phyloP scores from a whole-genome alignment of 208 protist genomes.

The Histomonas meleagridis region DNA sequence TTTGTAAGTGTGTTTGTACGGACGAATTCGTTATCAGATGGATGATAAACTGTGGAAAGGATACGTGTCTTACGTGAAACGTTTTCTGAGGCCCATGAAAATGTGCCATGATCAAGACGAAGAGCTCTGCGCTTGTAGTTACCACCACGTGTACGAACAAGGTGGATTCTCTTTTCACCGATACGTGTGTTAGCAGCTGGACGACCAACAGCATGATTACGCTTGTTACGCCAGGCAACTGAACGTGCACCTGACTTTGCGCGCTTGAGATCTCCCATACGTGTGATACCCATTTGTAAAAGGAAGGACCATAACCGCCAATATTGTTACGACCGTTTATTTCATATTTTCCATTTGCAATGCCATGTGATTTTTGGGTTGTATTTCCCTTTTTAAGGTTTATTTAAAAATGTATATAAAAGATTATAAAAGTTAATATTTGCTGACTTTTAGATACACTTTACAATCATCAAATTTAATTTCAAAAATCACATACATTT shows the following conservation, averaged over 20 bases:
- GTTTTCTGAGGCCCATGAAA: constrained; percentile 8
- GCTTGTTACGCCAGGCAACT: background rate
- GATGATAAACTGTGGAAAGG: background rate
- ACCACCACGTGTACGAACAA: background rate
- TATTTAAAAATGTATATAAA: too few species aligned
- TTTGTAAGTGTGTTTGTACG: constrained; percentile 34
- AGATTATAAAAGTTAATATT: too few species aligned
- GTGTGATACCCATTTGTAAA: constrained; percentile 37
- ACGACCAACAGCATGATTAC: background rate
- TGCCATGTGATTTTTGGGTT: too few species aligned
- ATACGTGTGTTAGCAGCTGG: constrained; percentile 26
- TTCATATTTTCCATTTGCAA: too few species aligned
- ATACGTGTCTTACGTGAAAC: constrained; percentile 27
- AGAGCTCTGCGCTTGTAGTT: constrained; percentile 23
- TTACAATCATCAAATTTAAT: too few species aligned
- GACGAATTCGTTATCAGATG: constrained; percentile 26
- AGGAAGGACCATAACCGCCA: constrained; percentile 28
- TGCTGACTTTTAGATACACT: too few species aligned
- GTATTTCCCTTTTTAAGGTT: too few species aligned
- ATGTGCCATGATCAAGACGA: background rate
- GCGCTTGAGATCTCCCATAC: constrained; percentile 9
- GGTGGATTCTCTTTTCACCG: background rate
- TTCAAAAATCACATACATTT: too few species aligned
- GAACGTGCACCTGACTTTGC: background rate
- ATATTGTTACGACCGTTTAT: too few species aligned